Evolutionary conservation across 2,329 filamentous ascomycete genomes (phyloP).

Genomic region (Talaromyces piceae): DNA sequence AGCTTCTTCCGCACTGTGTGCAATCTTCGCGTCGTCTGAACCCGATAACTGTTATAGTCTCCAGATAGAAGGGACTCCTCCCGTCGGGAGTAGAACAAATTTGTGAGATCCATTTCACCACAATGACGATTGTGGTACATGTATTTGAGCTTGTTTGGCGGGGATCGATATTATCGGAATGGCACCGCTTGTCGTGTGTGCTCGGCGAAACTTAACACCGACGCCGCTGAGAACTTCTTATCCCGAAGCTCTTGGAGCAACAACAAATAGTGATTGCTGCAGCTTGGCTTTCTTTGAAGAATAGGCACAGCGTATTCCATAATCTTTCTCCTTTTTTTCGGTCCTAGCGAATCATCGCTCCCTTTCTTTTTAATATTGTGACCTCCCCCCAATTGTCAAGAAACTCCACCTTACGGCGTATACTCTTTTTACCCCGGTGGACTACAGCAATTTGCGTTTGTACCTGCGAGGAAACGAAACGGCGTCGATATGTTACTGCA

Average conservation of each 20-base stretch:
- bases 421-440: not conserved
- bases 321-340: not conserved
- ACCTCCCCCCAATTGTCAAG: too few relatives aligned
- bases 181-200: constrained; percentile 10
- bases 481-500: not conserved
- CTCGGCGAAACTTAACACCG: constrained; percentile 12
- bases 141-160: not conserved
- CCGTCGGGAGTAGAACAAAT: constrained; percentile 68
- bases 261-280: constrained; percentile 1
- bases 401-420: too few relatives aligned
- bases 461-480: not conserved
- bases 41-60: constrained; percentile 79
- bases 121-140: not conserved
- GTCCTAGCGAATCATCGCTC: not conserved
- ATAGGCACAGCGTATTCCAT: not conserved
- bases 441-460: not conserved
- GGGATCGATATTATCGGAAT: constrained; percentile 7
- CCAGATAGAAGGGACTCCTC: constrained; percentile 80
- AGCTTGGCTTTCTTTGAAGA: not conserved
- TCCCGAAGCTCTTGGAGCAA: constrained; percentile 4
- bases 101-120: constrained; percentile 75
- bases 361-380: too few relatives aligned
- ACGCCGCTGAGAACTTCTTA: constrained; percentile 10
- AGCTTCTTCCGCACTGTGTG: constrained; percentile 79
- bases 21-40: constrained; percentile 70